Percentiles rank a stretch among this genome's conserved stretches.
Evolutionary conservation across 75 land plant genomes (phyloP).

Genomic region (Larix kaempferi): DNA sequence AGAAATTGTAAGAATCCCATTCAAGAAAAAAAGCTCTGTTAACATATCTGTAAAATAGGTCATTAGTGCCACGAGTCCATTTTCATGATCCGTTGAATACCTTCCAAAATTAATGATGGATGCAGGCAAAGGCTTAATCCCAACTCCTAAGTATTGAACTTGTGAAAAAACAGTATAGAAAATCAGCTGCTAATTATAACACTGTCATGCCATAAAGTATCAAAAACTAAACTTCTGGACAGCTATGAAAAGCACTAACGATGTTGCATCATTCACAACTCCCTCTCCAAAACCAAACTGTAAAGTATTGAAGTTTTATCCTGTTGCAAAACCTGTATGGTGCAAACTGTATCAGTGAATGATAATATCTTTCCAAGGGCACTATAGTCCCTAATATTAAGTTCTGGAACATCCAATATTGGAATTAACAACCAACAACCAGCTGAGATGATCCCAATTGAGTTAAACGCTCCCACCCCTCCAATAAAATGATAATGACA

Average conservation of each 20-base stretch:
- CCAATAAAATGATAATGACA: no score
- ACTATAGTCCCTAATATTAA: constrained; percentile 49
- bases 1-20: constrained; percentile 87
- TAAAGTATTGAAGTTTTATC: constrained; percentile 58
- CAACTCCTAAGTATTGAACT: constrained; percentile 61
- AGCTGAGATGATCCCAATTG: not conserved
- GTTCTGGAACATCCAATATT: constrained; percentile 31
- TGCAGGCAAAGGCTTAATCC: constrained; percentile 58
- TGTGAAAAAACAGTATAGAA: constrained; percentile 44
- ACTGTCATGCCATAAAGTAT: constrained; percentile 19
- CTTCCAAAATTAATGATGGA: constrained; percentile 58
- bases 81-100: constrained; percentile 76
- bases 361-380: constrained; percentile 73
- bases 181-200: constrained; percentile 37
- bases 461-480: no score
- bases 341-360: constrained; percentile 76
- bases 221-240: constrained; percentile 51
- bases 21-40: constrained; percentile 61
- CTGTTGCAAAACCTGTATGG: constrained; percentile 68
- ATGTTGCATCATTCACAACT: constrained; percentile 57
- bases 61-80: constrained; percentile 64
- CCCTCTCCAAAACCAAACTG: constrained; percentile 16
- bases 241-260: constrained; percentile 66
- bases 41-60: constrained; percentile 73
- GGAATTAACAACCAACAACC: constrained; percentile 73